Base-by-base conservation (phyloP, 2,329 filamentous ascomycete species). In the Grosmannia huntii region DNA sequence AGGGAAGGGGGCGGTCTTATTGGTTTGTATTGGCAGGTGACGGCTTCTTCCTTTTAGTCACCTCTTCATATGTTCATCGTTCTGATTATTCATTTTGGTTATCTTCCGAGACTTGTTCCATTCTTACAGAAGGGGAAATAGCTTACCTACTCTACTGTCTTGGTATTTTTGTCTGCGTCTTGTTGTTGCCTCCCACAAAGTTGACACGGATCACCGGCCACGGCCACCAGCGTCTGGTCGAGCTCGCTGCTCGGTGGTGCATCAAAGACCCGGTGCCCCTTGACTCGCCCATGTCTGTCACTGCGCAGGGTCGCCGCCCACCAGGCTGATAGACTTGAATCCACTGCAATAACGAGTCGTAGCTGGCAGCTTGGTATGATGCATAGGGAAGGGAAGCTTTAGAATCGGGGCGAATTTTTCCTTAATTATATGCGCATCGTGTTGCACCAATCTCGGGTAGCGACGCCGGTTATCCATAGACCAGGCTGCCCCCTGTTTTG, bases 251-350 rank as follows among this genome's bases (percentile, higher is more conserved):
- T 66, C 0, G 67, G 56, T 79, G 77, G 57, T 79, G 75, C 54
- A 78, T 62, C 55, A 80, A 74, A 5, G 74, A 77, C 1, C 73
- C 72, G 1, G 75, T 78, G 1, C 78, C 77, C 0, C 77, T 76
- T 10, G 73, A 78, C 62, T 79, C 73, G 2, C 77, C 78, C 69
- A 75, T 75, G 5, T 75, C 75, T 0, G 73, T 78, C 6, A 80
- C 75, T 68, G 62, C 4, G 65, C 66, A 5, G 71, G 69, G 59
- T 80, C 74, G n/a, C 78, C 78, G 10, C 75, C 73, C 5, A 80
- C 66, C 0, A 73, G 66, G 10, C 64, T 57, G 49, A 79, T 75
- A 62, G 5, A n/a, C n/a, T n/a, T n/a, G n/a, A n/a, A n/a, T n/a
- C n/a, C n/a, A n/a, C n/a, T n/a, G n/a, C n/a, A n/a, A n/a, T n/a